Percentiles rank a stretch among this genome's conserved stretches.
Evolutionary conservation across 441 rosid species (phyloP).

Genomic region (Viola pubescens): DNA sequence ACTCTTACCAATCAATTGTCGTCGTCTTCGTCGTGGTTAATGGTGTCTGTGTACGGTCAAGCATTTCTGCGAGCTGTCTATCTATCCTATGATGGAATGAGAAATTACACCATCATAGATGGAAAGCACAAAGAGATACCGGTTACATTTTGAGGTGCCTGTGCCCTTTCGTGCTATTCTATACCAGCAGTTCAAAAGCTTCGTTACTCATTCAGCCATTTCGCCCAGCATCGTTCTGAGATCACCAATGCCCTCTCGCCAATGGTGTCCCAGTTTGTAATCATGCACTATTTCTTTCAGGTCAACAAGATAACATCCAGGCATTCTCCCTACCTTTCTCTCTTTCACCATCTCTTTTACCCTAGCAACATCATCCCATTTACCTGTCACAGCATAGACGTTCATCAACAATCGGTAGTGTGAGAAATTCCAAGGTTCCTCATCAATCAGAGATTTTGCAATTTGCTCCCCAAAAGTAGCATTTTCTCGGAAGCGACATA

Average conservation of each 20-base stretch:
- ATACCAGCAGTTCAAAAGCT: conserved; percentile 5
- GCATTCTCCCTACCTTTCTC: conserved; percentile 32
- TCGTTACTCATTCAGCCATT: conserved; percentile 2
- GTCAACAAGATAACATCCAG: conserved; percentile 59
- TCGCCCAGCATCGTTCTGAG: conserved; percentile 8
- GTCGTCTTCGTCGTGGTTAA: too few relatives aligned
- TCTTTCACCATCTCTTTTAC: conserved; percentile 43
- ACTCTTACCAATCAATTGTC: too few relatives aligned
- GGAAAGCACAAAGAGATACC: too few relatives aligned
- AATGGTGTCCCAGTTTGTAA: conserved; percentile 16
- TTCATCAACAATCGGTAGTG: conserved; percentile 52
- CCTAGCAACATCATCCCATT: conserved; percentile 46
- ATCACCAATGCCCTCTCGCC: conserved; percentile 15
- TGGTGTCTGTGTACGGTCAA: too few relatives aligned
- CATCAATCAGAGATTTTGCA: conserved; percentile 40
- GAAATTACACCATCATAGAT: not conserved
- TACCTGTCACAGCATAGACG: conserved; percentile 47
- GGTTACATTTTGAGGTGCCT: not conserved
- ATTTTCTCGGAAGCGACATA: conserved; percentile 43
- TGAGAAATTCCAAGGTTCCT: conserved; percentile 44
- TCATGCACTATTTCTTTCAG: conserved; percentile 57
- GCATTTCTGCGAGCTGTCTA: too few relatives aligned
- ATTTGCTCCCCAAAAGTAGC: conserved; percentile 39
- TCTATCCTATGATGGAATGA: not conserved
- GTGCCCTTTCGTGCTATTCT: not conserved